Conservation (phyloP, 2,329 filamentous ascomycete species). For the Penicillium sp. region DNA sequence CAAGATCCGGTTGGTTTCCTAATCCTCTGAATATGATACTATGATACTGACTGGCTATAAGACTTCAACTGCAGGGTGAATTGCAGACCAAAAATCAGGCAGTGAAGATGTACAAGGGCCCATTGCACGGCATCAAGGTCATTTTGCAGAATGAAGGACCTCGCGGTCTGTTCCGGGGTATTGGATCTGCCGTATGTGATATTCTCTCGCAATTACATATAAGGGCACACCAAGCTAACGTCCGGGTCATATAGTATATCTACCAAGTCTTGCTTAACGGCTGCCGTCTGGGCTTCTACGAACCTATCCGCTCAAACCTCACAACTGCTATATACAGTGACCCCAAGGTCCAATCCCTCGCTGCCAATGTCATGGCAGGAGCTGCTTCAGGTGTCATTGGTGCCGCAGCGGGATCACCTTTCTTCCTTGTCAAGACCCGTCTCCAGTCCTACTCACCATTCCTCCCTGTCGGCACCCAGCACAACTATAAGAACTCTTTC, state of each 20-base stretch:
- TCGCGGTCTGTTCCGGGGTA: constrained; percentile 79
- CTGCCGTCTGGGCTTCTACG: constrained; percentile 95
- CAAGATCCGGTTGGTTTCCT: constrained; percentile 78
- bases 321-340: constrained; percentile 71
- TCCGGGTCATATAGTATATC: constrained; percentile 61
- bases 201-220: not conserved
- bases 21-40: not conserved
- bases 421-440: constrained; percentile 96
- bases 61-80: constrained; percentile 94
- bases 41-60: constrained; percentile 38
- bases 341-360: constrained; percentile 74
- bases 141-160: constrained; percentile 90
- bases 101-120: constrained; percentile 84
- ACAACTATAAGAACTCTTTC: constrained; percentile 80
- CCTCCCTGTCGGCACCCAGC: constrained; percentile 93
- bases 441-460: constrained; percentile 92
- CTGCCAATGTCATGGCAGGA: constrained; percentile 90
- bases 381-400: constrained; percentile 87
- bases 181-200: constrained; percentile 70
- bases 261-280: constrained; percentile 97
- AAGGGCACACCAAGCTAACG: not conserved
- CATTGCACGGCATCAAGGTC: constrained; percentile 84
- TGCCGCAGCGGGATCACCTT: constrained; percentile 88
- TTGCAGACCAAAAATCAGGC: constrained; percentile 83
- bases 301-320: constrained; percentile 76